Percentiles rank a stretch among this genome's conserved stretches.
Conservation (phyloP, 2,329 filamentous ascomycete species). For the Chaetomiaceae sp. region DNA sequence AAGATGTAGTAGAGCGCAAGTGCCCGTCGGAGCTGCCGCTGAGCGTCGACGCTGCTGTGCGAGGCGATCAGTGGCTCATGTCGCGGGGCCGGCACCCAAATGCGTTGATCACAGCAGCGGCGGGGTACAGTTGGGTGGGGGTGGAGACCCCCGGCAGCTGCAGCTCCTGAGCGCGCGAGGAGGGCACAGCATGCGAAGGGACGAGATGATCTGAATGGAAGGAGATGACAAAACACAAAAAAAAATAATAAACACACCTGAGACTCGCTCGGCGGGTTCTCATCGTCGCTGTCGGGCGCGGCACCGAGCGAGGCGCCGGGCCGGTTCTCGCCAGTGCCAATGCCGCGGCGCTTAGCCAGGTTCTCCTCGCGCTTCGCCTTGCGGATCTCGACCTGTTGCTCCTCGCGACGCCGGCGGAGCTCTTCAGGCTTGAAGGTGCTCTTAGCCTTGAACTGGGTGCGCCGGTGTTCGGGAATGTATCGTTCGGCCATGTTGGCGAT, state of each 20-base stretch:
- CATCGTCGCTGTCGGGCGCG: slow-evolving; percentile 95
- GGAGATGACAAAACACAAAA: slow-evolving; percentile 13
- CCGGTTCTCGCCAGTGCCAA: slow-evolving; percentile 71
- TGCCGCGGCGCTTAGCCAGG: slow-evolving; percentile 94
- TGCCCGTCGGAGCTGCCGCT: not conserved
- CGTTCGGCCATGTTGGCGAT: slow-evolving; percentile 81
- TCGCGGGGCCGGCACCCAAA: slow-evolving; percentile 7
- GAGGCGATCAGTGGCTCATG: not conserved
- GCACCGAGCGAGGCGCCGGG: slow-evolving; percentile 79
- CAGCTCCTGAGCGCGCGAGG: slow-evolving; percentile 8
- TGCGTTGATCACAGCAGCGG: slow-evolving; percentile 18
- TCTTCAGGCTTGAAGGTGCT: slow-evolving; percentile 99
- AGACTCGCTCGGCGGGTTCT: slow-evolving; percentile 86
- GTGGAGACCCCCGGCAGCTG: slow-evolving; percentile 12
- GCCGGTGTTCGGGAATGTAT: slow-evolving; percentile 98
- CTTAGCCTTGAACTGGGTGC: slow-evolving; percentile 99
- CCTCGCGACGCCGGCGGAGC: slow-evolving; percentile 93
- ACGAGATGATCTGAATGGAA: not conserved
- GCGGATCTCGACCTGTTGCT: slow-evolving; percentile 98
- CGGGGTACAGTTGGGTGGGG: slow-evolving; percentile 24
- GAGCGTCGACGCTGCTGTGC: slow-evolving; percentile 2
- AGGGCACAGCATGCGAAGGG: not conserved
- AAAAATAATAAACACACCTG: slow-evolving; percentile 59
- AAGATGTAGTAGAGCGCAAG: not conserved
- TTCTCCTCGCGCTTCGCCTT: slow-evolving; percentile 99